Conservation (phyloP, 129 eudicot species). For the Artemisia tridentata region DNA sequence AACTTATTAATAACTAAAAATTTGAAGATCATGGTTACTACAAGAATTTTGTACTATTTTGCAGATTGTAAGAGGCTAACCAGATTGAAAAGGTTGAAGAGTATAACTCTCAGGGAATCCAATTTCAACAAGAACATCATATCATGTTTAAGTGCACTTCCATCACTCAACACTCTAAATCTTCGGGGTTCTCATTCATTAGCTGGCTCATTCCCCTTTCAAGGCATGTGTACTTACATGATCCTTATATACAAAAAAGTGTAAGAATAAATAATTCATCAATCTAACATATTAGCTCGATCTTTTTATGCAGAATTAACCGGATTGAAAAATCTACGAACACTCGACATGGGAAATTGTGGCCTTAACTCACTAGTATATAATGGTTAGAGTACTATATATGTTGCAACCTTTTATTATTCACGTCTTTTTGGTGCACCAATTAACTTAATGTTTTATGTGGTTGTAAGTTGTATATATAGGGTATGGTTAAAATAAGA, state of each 20-base stretch:
- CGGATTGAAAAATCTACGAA: no score
- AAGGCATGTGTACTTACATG: slow-evolving; percentile 4
- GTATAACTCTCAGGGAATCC: neutral
- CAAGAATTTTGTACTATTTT: neutral
- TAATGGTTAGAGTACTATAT: no score
- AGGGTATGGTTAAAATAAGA: no score
- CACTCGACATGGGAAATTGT: no score
- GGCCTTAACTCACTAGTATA: no score
- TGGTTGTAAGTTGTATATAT: no score
- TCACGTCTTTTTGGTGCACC: no score
- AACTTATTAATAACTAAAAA: no score
- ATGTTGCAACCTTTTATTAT: no score
- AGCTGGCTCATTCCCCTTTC: slow-evolving; percentile 10
- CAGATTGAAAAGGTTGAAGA: neutral
- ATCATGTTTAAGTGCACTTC: slow-evolving; percentile 5
- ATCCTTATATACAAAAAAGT: neutral
- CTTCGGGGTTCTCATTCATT: neutral
- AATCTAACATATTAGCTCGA: neutral
- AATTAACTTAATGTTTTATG: no score
- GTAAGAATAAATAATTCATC: neutral
- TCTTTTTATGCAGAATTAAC: neutral
- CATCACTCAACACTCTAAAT: slow-evolving; percentile 14
- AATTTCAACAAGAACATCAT: slow-evolving; percentile 2
- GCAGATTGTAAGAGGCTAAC: slow-evolving; percentile 10
- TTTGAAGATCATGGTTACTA: no score